Evolutionary conservation across 140 eudicot genomes (phyloP), one percentile per base, ranked within the genome.

Genomic region (Oenanthe javanica): DNA sequence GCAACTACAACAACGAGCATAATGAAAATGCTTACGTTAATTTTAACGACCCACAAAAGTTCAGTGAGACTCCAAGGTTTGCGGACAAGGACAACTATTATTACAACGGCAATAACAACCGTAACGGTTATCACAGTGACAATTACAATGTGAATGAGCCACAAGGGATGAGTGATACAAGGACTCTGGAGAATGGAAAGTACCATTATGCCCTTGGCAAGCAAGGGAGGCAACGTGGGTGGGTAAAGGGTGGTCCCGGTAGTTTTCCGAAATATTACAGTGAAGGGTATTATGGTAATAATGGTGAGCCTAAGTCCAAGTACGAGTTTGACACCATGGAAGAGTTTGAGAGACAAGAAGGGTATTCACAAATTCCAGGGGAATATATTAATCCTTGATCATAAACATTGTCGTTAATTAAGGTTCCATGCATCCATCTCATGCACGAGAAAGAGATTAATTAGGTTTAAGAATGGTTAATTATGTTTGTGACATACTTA

Each of bases 271-370:
- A 61, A 61, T 31, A 13, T 3, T 31, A 31, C 9, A 67, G 21
- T 13, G 46, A 67, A 31, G 73, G 46, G n/a, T 67, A 67, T 67
- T 4, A 67, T 31, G 73, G 73, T 12, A 67, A 67, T 31, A 67
- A 67, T 67, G 46, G 9, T 1, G 21, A 36, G 18, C 73, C 19
- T 0, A 67, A 31, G 45, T 67, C 73, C 16, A 31, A 31, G 46
- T 67, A 27, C 9, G 73, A 67, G 14, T 67, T 67, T 42, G 76
- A 71, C 49, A 71, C 51, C 48, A 71, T 71, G 76, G 76, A 71
- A 42, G 76, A 71, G 76, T 71, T 11, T 38, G 76, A 71, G 51
- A 71, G 13, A 19, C 76, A 71, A 18, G 76, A 71, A 71, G 76
- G 76, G 14, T 71, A 16, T 42, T 18, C 76, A 42, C 50, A 71